phyloP scores from a whole-genome alignment of 805 yeast species.

The Candida caryicola region DNA sequence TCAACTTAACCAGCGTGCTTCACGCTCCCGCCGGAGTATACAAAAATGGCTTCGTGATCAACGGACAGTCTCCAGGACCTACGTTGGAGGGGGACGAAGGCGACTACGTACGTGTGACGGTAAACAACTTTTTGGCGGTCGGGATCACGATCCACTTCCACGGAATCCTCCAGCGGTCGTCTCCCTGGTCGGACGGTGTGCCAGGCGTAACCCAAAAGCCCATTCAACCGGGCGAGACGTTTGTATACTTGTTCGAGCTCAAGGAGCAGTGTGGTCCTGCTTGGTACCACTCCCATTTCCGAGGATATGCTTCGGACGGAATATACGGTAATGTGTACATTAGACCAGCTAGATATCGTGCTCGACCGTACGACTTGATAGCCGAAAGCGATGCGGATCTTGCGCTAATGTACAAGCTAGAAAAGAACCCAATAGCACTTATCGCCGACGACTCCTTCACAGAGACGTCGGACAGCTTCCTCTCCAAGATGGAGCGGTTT shows the following conservation, averaged over 20 bases:
- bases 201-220: constrained; percentile 51
- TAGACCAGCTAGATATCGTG: constrained; percentile 29
- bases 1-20: constrained; percentile 7
- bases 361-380: constrained; percentile 32
- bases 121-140: constrained; percentile 37
- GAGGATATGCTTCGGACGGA: constrained; percentile 49
- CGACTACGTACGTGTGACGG: constrained; percentile 32
- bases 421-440: constrained; percentile 21
- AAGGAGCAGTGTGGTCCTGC: constrained; percentile 45
- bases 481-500: constrained; percentile 29
- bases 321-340: constrained; percentile 46
- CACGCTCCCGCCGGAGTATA: constrained; percentile 31
- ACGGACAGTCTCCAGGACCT: constrained; percentile 53
- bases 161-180: constrained; percentile 46
- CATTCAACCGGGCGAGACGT: constrained; percentile 41
- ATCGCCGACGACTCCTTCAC: constrained; percentile 43
- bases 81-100: constrained; percentile 33
- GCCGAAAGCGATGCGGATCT: constrained; percentile 23
- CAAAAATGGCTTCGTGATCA: constrained; percentile 34
- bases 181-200: constrained; percentile 51
- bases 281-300: constrained; percentile 56
- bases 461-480: constrained; percentile 29
- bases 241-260: constrained; percentile 41
- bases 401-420: constrained; percentile 24
- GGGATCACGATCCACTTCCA: constrained; percentile 52